phyloP scores from a whole-genome alignment of 148 eudicot species.

The Chenopodium album region DNA sequence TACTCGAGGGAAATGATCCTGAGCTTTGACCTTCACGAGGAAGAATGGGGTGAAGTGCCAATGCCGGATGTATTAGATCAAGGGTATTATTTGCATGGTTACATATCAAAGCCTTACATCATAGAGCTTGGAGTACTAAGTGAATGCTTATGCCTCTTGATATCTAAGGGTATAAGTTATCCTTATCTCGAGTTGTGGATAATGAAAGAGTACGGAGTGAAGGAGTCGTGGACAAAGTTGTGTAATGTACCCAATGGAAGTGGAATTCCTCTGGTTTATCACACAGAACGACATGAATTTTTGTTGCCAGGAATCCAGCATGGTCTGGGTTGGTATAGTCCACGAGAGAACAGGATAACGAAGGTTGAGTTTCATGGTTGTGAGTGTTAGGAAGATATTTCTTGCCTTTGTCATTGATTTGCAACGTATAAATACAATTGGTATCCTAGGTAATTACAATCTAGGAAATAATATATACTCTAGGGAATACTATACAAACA shows the following conservation, averaged over 20 bases:
- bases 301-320: constrained; percentile 5
- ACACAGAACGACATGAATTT: constrained; percentile 1
- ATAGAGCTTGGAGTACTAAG: constrained; percentile 6
- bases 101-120: neutral
- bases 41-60: constrained; percentile 8
- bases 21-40: constrained; percentile 2
- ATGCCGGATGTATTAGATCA: constrained; percentile 10
- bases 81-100: neutral
- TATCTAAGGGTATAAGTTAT: constrained; percentile 4
- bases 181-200: constrained; percentile 12
- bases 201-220: constrained; percentile 18
- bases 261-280: constrained; percentile 23
- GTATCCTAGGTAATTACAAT: no score
- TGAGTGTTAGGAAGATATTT: no score
- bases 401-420: no score
- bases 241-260: constrained; percentile 19
- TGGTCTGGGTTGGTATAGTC: constrained; percentile 20
- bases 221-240: constrained; percentile 17
- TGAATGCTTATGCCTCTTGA: constrained; percentile 7
- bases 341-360: neutral
- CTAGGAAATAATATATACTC: no score
- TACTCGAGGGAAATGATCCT: constrained; percentile 7
- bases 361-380: constrained; percentile 16
- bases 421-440: no score
- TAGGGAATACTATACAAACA: no score